Conservation (phyloP, 305 asterid species). For the Nicotiana rustica region DNA sequence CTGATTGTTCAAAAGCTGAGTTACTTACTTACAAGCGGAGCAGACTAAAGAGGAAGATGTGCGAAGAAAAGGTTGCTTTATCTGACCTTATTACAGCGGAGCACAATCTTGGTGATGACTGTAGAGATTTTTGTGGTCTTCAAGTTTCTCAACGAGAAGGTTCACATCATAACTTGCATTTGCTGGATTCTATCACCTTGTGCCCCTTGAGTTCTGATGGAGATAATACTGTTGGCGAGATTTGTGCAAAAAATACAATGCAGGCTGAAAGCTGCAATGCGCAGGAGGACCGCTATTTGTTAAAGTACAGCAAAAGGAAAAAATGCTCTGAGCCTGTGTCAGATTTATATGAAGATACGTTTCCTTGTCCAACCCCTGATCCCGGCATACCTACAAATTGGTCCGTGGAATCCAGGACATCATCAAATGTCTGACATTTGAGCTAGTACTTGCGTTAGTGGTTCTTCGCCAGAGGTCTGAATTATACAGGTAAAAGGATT, state of each 20-base stretch:
- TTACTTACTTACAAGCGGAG: conserved; percentile 51
- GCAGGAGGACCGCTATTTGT: conserved; percentile 47
- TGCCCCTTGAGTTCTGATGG: conserved; percentile 39
- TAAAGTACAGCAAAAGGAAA: conserved; percentile 61
- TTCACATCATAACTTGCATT: conserved; percentile 34
- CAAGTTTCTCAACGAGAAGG: conserved; percentile 43
- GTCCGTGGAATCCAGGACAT: conserved; percentile 50
- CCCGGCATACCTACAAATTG: conserved; percentile 46
- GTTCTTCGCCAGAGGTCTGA: conserved; percentile 36
- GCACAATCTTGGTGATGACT: conserved; percentile 43
- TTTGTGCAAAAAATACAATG: conserved; percentile 30
- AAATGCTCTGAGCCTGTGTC: conserved; percentile 42
- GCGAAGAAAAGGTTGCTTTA: conserved; percentile 40
- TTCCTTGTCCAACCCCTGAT: conserved; percentile 41
- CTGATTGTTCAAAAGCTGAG: conserved; percentile 32
- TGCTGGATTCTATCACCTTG: conserved; percentile 25
- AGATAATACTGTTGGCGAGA: conserved; percentile 42
- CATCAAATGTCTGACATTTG: conserved; percentile 49
- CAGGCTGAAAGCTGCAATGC: conserved; percentile 44
- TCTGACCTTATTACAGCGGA: conserved; percentile 39
- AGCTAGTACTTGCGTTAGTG: conserved; percentile 35
- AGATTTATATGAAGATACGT: conserved; percentile 38
- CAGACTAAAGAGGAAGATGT: conserved; percentile 54
- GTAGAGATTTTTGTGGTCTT: conserved; percentile 36
- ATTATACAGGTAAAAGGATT: conserved; percentile 51